Percentiles rank a stretch among this genome's conserved stretches.
Evolutionary conservation across 2,329 filamentous ascomycete species (phyloP).

Genomic region (Fusarium fracticaudum): DNA sequence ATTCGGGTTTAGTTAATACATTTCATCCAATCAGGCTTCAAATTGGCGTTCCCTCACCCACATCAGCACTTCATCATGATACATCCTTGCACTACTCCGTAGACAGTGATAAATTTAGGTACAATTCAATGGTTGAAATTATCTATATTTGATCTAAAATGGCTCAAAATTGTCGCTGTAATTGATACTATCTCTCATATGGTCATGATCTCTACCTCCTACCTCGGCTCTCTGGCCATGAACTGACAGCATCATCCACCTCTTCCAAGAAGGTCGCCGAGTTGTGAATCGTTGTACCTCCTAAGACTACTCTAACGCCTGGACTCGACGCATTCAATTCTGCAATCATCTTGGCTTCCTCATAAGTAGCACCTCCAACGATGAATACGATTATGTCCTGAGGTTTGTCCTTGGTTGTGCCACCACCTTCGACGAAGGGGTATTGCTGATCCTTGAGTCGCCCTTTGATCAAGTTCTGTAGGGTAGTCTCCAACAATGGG

Average conservation of each 20-base stretch:
- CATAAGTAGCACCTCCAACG: slow-evolving; percentile 91
- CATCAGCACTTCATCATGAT: background rate
- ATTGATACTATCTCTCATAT: background rate
- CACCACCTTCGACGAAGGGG: slow-evolving; percentile 90
- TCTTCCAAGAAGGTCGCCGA: slow-evolving; percentile 89
- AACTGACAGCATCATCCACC: slow-evolving; percentile 85
- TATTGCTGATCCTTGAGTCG: slow-evolving; percentile 86
- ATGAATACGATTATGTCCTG: slow-evolving; percentile 98
- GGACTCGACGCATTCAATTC: slow-evolving; percentile 91
- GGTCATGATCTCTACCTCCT: slow-evolving; percentile 34
- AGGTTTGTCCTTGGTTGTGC: slow-evolving; percentile 90
- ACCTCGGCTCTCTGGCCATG: slow-evolving; percentile 76
- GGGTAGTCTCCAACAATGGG: slow-evolving; percentile 82
- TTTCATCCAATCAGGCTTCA: slow-evolving; percentile 6
- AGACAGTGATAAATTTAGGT: background rate
- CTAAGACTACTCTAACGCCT: slow-evolving; percentile 87
- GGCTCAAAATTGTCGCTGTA: slow-evolving; percentile 7
- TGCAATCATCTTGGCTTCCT: slow-evolving; percentile 97
- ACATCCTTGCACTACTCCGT: background rate
- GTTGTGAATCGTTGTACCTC: slow-evolving; percentile 89
- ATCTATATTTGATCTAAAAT: background rate
- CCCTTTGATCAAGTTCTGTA: slow-evolving; percentile 95
- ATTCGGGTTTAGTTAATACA: background rate
- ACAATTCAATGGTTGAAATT: background rate
- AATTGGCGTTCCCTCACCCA: background rate